phyloP scores from a whole-genome alignment of 179 eudicot species.

The Carnegiea gigantea region DNA sequence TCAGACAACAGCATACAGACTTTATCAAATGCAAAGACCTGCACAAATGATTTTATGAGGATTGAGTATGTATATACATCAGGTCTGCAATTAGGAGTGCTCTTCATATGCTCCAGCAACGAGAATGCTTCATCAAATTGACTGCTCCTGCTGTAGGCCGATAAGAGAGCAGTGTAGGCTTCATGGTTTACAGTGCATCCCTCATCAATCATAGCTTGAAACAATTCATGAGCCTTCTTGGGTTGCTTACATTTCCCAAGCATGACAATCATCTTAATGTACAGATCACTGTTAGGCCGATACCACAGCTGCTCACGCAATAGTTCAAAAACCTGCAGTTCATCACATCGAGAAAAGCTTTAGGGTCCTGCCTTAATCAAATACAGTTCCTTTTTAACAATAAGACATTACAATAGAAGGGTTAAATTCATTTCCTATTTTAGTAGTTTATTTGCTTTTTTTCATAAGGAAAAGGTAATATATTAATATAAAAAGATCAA shows the following conservation, averaged over 20 bases:
- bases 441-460: too few relatives aligned
- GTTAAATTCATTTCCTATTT: not conserved
- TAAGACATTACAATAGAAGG: not conserved
- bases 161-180: conserved; percentile 83
- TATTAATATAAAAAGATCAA: too few relatives aligned
- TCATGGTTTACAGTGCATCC: conserved; percentile 64
- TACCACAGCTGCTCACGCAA: conserved; percentile 90
- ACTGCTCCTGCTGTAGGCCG: conserved; percentile 88
- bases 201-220: conserved; percentile 73
- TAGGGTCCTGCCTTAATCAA: not conserved
- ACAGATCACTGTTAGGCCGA: conserved; percentile 67
- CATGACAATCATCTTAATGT: conserved; percentile 84
- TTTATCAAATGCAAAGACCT: conserved; percentile 61
- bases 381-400: not conserved
- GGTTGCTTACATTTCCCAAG: conserved; percentile 97
- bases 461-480: too few relatives aligned
- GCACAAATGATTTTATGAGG: conserved; percentile 77
- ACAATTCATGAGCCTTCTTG: conserved; percentile 62
- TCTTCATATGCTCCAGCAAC: conserved; percentile 76
- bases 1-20: conserved; percentile 64
- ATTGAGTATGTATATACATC: conserved; percentile 80
- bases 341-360: not conserved
- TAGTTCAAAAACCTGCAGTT: conserved; percentile 73
- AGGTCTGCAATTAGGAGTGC: conserved; percentile 55
- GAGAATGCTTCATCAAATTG: conserved; percentile 65